Evolutionary conservation across 768 basidiomycete species (phyloP), one percentile per base, ranked within the genome.

Genomic region (Suillus americanus): DNA sequence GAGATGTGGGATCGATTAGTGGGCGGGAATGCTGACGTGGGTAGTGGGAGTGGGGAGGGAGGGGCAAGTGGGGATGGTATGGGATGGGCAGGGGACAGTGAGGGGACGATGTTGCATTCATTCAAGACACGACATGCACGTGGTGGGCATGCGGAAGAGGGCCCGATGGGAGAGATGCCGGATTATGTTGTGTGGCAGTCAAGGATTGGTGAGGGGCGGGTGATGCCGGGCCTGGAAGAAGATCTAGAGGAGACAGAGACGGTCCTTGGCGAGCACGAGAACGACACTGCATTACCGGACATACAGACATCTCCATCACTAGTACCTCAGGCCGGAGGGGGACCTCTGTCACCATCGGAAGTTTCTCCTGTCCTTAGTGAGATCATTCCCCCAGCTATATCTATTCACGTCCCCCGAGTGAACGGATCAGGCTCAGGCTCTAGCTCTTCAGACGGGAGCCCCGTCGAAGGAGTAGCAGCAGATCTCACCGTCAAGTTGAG

Each of bases 1-100:
- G 79, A 79, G 3, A 79, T 78, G 14, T 88, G 88, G 85, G 85
- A 88, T 59, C 79, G 78, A 12, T 73, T 85, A 16, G 79, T 82
- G 6, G 70, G 69, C 30, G 59, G 67, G 7, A 25, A 30, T 10
- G 40, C 25, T 23, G 50, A 48, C 1, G 78, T 64, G 9, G 72
- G 71, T 35, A 35, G 20, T 6, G 12, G 40, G 46, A 37, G 43
- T 45, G 10, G 59, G 40, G 40, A 38, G 60, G 10, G 43, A 4
- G 56, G 6, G 43, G 40, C 9, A 35, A 40, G n/a, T 56, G 60
- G 55, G 1, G 82, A 86, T 64, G 84, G 78, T 28, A 74, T 88
- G n/a, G 77, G 75, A 13, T 88, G 87, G 87, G 82, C 83, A 16
- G 77, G 78, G 7, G 82, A 85, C 56, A 81, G 79, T 3, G 79